phyloP scores from a whole-genome alignment of 768 basidiomycete species.

The Dentipellis fragilis region DNA sequence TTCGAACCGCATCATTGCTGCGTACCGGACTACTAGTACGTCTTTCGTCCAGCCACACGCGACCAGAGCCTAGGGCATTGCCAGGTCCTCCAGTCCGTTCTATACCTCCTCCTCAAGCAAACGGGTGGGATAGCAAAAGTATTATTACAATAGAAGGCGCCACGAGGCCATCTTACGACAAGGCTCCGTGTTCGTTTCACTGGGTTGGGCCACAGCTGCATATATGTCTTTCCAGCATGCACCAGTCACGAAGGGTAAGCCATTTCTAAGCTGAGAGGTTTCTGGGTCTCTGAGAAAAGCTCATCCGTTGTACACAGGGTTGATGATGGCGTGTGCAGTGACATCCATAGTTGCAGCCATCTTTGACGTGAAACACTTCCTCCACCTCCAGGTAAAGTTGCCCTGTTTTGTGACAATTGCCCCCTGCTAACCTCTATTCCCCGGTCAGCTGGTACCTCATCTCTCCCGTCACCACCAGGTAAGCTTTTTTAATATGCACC shows the following conservation, averaged over 20 bases:
- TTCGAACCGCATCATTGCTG: too few species aligned
- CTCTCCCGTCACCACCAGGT: slow-evolving; percentile 88
- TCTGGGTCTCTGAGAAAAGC: too few species aligned
- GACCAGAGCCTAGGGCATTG: too few species aligned
- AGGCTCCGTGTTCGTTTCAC: not conserved
- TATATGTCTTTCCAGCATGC: slow-evolving; percentile 78
- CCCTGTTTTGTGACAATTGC: slow-evolving; percentile 3
- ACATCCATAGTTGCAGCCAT: slow-evolving; percentile 68
- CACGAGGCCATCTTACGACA: not conserved
- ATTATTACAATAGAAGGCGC: not conserved
- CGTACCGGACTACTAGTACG: too few species aligned
- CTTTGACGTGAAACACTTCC: slow-evolving; percentile 82
- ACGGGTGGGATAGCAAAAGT: too few species aligned
- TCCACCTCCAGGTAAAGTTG: slow-evolving; percentile 62
- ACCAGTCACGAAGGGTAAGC: slow-evolving; percentile 67
- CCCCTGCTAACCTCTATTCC: not conserved
- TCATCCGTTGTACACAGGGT: slow-evolving; percentile 31
- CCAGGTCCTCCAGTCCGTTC: too few species aligned
- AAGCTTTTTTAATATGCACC: slow-evolving; percentile 12
- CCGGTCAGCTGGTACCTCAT: slow-evolving; percentile 67
- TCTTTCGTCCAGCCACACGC: too few species aligned
- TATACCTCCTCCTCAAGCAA: too few species aligned
- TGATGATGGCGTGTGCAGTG: slow-evolving; percentile 65
- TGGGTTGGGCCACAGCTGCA: not conserved
- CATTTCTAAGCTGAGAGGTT: too few species aligned